phyloP scores from a whole-genome alignment of 164 flowering plant species.

The Vitis rupestris region DNA sequence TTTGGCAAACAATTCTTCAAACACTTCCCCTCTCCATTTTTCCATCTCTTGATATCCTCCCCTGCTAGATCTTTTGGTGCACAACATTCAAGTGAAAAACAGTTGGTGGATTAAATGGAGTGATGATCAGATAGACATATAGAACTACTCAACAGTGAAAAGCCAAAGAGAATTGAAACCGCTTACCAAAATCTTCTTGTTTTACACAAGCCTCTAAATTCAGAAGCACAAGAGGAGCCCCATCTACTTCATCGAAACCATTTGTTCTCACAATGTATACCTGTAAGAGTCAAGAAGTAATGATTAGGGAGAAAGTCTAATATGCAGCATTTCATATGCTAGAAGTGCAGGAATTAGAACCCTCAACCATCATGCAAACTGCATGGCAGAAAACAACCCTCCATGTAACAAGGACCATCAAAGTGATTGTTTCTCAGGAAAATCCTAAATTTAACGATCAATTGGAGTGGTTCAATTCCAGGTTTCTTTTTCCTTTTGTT shows the following conservation, averaged over 20 bases:
- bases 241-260: conserved; percentile 30
- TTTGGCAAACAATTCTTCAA: conserved; percentile 5
- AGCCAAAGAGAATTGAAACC: not conserved
- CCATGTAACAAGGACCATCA: too few relatives aligned
- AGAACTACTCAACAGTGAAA: not conserved
- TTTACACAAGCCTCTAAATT: conserved; percentile 17
- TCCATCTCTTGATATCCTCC: not conserved
- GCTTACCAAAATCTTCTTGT: conserved; percentile 23
- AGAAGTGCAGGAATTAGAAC: too few relatives aligned
- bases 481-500: too few relatives aligned
- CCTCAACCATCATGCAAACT: too few relatives aligned
- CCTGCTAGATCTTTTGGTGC: not conserved
- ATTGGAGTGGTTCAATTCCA: too few relatives aligned
- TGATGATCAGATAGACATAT: too few relatives aligned
- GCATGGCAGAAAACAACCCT: too few relatives aligned
- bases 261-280: conserved; percentile 44
- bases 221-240: conserved; percentile 28
- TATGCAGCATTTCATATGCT: too few relatives aligned
- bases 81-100: not conserved
- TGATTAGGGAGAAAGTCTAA: too few relatives aligned
- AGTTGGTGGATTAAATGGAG: too few relatives aligned
- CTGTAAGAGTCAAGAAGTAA: conserved; percentile 15
- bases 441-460: too few relatives aligned
- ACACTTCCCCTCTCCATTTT: not conserved
- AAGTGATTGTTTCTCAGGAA: too few relatives aligned